These are phyloP conservation scores for Orobanche coerulescens DNA, from an alignment of 257 asterid genomes.

Conservation along the genomic window DNA sequence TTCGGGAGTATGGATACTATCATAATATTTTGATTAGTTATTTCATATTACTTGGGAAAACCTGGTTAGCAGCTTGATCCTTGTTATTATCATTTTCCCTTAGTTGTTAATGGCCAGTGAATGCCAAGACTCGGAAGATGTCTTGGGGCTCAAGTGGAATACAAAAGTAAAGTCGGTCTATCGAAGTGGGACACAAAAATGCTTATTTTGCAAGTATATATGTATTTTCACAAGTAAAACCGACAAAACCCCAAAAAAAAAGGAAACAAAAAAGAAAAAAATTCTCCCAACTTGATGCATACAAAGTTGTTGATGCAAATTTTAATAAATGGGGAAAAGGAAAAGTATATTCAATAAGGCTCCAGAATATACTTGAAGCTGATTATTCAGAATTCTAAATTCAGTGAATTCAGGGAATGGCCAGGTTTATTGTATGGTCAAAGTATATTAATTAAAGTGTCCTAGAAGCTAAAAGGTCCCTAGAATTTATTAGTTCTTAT, in stretches of 20 bases:
- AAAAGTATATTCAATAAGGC: too few relatives aligned
- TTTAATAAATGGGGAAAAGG: too few relatives aligned
- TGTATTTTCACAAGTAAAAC: not conserved
- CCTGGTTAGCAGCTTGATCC: constrained; percentile 1
- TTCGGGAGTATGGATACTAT: not conserved
- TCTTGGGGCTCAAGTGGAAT: not conserved
- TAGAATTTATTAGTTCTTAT: too few relatives aligned
- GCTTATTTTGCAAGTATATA: not conserved
- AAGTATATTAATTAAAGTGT: too few relatives aligned
- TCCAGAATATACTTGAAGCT: too few relatives aligned
- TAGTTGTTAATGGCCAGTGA: constrained; percentile 4
- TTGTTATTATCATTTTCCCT: not conserved
- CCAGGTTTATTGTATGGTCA: too few relatives aligned
- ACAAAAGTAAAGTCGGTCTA: not conserved
- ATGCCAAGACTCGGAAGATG: not conserved
- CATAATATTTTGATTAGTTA: not conserved
- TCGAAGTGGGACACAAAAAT: constrained; percentile 1
- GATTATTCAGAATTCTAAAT: too few relatives aligned
- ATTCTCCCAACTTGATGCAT: too few relatives aligned
- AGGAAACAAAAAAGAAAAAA: not conserved
- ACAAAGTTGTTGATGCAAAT: too few relatives aligned
- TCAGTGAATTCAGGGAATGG: too few relatives aligned
- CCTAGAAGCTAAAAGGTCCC: too few relatives aligned
- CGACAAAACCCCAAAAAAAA: too few relatives aligned
- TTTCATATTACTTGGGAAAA: not conserved